These are phyloP conservation scores for Trichoderma sp. DNA, from an alignment of 2,329 filamentous ascomycete genomes.

Conservation along the genomic window DNA sequence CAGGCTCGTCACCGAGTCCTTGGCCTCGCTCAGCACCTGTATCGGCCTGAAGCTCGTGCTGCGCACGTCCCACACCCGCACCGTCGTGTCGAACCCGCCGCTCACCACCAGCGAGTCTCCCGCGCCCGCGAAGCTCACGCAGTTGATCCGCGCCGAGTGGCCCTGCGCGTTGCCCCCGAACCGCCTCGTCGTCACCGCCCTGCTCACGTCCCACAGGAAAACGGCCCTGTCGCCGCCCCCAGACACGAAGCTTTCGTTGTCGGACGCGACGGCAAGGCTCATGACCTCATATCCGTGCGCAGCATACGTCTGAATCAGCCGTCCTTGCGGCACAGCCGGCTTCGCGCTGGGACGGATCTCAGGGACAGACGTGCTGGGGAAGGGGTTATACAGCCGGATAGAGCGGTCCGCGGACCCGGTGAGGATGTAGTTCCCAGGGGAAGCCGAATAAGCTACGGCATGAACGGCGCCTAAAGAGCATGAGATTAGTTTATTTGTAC, in stretches of 20 bases:
- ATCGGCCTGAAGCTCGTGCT: constrained; percentile 57
- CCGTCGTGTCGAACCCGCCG: constrained; percentile 71
- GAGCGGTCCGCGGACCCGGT: constrained; percentile 82
- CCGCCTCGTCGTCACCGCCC: constrained; percentile 70
- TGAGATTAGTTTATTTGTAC: neutral
- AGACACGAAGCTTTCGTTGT: constrained; percentile 85
- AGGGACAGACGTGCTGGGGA: constrained; percentile 43
- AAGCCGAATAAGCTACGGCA: constrained; percentile 68
- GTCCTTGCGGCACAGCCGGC: constrained; percentile 42
- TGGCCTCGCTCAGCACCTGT: constrained; percentile 69
- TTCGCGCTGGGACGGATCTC: constrained; percentile 26
- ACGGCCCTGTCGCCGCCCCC: constrained; percentile 85
- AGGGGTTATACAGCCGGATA: constrained; percentile 82
- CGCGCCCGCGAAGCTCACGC: constrained; percentile 73
- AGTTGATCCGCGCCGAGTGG: constrained; percentile 72
- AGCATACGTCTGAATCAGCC: constrained; percentile 80
- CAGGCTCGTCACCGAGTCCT: constrained; percentile 60
- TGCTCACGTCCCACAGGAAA: constrained; percentile 91
- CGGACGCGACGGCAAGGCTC: constrained; percentile 66
- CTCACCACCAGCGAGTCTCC: constrained; percentile 70
- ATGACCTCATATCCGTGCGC: constrained; percentile 93
- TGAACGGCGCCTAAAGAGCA: constrained; percentile 62
- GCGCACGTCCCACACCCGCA: constrained; percentile 71
- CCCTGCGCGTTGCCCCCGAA: constrained; percentile 61
- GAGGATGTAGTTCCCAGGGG: constrained; percentile 72